phyloP scores from a whole-genome alignment of 73 alveolate species.

The Durusdinium trenchii region DNA sequence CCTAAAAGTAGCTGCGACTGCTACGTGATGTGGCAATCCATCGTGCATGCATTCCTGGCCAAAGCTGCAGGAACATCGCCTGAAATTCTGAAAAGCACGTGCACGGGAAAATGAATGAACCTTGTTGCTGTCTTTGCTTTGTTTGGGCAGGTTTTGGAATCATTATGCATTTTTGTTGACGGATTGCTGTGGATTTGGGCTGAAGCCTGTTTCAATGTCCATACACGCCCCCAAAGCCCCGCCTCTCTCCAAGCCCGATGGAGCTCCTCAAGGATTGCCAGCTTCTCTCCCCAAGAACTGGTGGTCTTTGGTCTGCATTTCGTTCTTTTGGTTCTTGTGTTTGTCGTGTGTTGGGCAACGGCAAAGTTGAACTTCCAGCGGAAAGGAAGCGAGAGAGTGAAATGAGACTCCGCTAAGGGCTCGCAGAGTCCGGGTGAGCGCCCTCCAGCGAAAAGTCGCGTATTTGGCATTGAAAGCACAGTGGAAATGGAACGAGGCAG shows the following conservation, averaged over 20 bases:
- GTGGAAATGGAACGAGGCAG: constrained; percentile 92
- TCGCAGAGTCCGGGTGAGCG: constrained; percentile 81
- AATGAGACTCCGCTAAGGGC: constrained; percentile 56
- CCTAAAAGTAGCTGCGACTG: too few relatives aligned
- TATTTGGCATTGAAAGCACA: constrained; percentile 78
- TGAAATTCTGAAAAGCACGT: too few relatives aligned
- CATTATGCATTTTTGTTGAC: too few relatives aligned
- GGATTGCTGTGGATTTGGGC: neutral
- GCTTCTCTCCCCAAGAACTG: constrained; percentile 15
- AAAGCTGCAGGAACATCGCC: too few relatives aligned
- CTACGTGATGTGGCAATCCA: too few relatives aligned
- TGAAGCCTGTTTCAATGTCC: constrained; percentile 37
- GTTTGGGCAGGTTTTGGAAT: too few relatives aligned
- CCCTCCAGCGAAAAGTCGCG: constrained; percentile 80
- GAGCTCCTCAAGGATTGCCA: constrained; percentile 18
- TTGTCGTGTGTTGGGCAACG: neutral
- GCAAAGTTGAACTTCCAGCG: neutral
- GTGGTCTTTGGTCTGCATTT: neutral
- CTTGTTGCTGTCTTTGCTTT: too few relatives aligned
- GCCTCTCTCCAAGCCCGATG: neutral
- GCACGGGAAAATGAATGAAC: too few relatives aligned
- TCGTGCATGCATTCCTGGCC: too few relatives aligned
- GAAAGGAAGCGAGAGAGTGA: too few relatives aligned
- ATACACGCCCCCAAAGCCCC: constrained; percentile 31
- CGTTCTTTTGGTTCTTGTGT: neutral